phyloP scores from a whole-genome alignment of 371 early-diverging fungal genomes.

The Synchytrium microbalum region DNA sequence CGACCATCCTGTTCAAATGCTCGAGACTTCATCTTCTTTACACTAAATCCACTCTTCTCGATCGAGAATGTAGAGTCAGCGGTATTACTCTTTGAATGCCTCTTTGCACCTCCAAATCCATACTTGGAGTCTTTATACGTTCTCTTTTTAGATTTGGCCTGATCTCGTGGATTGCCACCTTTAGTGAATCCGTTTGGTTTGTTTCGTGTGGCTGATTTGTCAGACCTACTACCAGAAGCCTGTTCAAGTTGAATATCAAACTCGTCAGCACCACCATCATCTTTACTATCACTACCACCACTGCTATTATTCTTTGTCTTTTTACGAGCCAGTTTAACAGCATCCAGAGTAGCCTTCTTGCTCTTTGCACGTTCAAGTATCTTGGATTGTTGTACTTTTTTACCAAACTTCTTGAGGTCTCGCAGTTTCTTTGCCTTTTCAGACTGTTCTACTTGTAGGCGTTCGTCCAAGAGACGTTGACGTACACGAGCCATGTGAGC shows the following conservation, averaged over 20 bases:
- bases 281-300: constrained; percentile 12
- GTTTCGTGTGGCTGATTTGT: constrained; percentile 40
- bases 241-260: constrained; percentile 73
- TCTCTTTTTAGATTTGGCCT: constrained; percentile 31
- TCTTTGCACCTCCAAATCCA: constrained; percentile 84
- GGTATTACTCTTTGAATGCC: constrained; percentile 70
- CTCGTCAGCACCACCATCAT: constrained; percentile 62
- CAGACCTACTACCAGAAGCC: too few relatives aligned
- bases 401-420: constrained; percentile 90
- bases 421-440: constrained; percentile 82
- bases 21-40: constrained; percentile 51
- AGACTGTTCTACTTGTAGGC: constrained; percentile 63
- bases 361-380: constrained; percentile 66
- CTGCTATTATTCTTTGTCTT: constrained; percentile 56
- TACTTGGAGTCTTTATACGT: constrained; percentile 60
- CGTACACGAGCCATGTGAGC: constrained; percentile 82
- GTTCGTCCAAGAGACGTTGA: constrained; percentile 75
- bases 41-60: constrained; percentile 60
- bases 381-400: constrained; percentile 91
- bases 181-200: constrained; percentile 19
- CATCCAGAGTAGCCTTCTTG: constrained; percentile 78
- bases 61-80: constrained; percentile 53
- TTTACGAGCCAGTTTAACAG: constrained; percentile 77
- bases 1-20: background rate
- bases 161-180: constrained; percentile 22